A percentile compares a stretch with the other conserved stretches of the same genome.
Evolutionary conservation across 1,284 basidiomycete genomes (phyloP).

Genomic region (Sporisorium iseilematis-ciliati): DNA sequence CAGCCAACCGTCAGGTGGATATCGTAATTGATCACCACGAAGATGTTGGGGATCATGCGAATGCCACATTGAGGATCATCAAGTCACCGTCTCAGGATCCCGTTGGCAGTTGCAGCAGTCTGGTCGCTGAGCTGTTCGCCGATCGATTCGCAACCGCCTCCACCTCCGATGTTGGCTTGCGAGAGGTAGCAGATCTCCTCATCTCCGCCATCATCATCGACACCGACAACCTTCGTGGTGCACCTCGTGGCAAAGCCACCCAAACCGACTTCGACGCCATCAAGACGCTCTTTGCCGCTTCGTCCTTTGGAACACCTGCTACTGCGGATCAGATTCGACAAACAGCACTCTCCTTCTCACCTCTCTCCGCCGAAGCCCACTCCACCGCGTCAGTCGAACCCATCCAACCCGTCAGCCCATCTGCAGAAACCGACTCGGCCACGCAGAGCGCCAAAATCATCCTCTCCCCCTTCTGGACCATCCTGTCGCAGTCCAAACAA

Average conservation of each 20-base stretch:
- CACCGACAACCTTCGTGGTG: conserved; percentile 63
- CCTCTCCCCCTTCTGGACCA: conserved; percentile 72
- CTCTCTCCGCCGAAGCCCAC: conserved; percentile 15
- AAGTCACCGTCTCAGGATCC: conserved; percentile 53
- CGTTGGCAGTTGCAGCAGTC: conserved; percentile 53
- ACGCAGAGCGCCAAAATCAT: conserved; percentile 37
- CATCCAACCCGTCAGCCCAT: conserved; percentile 38
- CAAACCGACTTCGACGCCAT: conserved; percentile 47
- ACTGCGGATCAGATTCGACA: conserved; percentile 24
- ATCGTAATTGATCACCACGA: conserved; percentile 93
- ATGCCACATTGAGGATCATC: conserved; percentile 64
- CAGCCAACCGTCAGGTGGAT: conserved; percentile 73
- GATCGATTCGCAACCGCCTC: conserved; percentile 30
- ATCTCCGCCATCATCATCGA: conserved; percentile 71
- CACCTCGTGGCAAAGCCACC: conserved; percentile 57
- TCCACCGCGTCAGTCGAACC: conserved; percentile 14
- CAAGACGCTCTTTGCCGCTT: conserved; percentile 46
- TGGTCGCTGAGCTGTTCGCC: conserved; percentile 53
- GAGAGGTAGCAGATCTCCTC: conserved; percentile 56
- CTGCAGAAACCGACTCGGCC: conserved; percentile 34
- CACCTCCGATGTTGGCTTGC: conserved; percentile 21
- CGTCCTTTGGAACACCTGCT: conserved; percentile 48
- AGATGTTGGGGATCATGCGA: conserved; percentile 80
- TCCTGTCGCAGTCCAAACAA: conserved; percentile 77
- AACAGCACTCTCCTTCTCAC: conserved; percentile 31